These are phyloP conservation scores for Musa itinerans DNA, from an alignment of 176 grass and related monocot species.

Conservation along the genomic window DNA sequence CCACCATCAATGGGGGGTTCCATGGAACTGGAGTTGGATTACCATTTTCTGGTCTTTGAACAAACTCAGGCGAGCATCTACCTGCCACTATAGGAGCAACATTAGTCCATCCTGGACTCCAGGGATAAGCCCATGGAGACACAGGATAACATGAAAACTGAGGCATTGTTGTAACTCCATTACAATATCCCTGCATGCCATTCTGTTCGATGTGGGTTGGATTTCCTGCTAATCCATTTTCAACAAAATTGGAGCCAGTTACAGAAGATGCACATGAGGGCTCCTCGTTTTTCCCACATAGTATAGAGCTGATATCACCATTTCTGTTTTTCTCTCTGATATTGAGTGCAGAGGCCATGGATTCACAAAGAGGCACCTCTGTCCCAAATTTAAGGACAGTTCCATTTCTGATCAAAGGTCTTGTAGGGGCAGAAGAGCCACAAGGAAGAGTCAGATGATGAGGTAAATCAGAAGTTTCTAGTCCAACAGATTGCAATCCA, in stretches of 20 bases:
- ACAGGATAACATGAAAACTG: constrained; percentile 30
- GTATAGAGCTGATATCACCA: constrained; percentile 21
- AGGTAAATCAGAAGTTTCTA: constrained; percentile 21
- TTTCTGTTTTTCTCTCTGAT: constrained; percentile 33
- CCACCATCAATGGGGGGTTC: constrained; percentile 11
- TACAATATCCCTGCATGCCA: constrained; percentile 25
- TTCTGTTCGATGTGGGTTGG: constrained; percentile 29
- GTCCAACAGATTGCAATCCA: constrained; percentile 9
- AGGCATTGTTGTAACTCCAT: constrained; percentile 23
- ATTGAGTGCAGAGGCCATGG: constrained; percentile 27
- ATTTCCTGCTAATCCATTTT: constrained; percentile 30
- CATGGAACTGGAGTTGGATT: constrained; percentile 1
- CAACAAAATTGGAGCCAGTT: constrained; percentile 15
- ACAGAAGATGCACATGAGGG: constrained; percentile 37
- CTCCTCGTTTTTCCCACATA: constrained; percentile 34
- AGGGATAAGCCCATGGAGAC: constrained; percentile 43
- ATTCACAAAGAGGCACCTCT: constrained; percentile 29
- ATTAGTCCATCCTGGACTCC: constrained; percentile 40
- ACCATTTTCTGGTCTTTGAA: constrained; percentile 22
- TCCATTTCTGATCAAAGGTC: constrained; percentile 25
- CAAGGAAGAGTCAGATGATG: constrained; percentile 29
- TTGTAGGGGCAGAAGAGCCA: constrained; percentile 13
- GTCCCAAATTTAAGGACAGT: constrained; percentile 27
- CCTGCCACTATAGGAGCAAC: constrained; percentile 27
- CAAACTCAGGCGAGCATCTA: constrained; percentile 15